Evolutionary conservation across 2,329 filamentous ascomycete species (phyloP), one percentile per base, ranked within the genome.

Genomic region (Dactylella cylindrospora): DNA sequence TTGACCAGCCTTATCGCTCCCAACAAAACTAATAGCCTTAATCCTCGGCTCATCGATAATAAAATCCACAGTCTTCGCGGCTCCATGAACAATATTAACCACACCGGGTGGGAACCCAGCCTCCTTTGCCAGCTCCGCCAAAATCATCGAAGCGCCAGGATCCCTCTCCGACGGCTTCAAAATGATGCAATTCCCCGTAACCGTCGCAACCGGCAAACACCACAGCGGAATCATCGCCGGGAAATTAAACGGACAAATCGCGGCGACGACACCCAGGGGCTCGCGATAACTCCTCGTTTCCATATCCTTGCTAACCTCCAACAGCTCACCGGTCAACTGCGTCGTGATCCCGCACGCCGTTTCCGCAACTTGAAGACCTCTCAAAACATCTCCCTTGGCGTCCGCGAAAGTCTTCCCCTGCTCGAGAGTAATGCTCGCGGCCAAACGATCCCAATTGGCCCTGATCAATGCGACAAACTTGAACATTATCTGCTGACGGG

Each of bases 151-250:
- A 7, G 87, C 87, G 62, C 88, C 88, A 6, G 88, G 88, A 70
- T 91, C 88, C 57, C 88, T 83, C 76, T 94, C 88, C 1, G 88
- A 91, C 7, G 88, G 88, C 79, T 94, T 94, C 68, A 94, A 78
- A 67, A 94, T 82, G 57, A 90, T 77, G 10, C 86, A 90, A 77
- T 94, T 94, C 46, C 88, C 88, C 13, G 86, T 89, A 22, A 90
- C 81, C 35, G 87, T 88, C 39, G 88, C 88, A 68, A 93, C 86
- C 31, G 88, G 88, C 65, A 94, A 90, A 64, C 82, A 89, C 88
- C 88, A 94, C n/a, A 94, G 79, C 2, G 88, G 88, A 72, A 94
- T 93, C 88, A 94, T 94, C 68, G 88, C 88, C 35, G 88, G 88
- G 76, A 93, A 93, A 78, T 93, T 93, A 72, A 93, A 93, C 1